Evolutionary conservation across 805 yeast species (phyloP), one percentile per base, ranked within the genome.

Genomic region (Blastobotrys terrestris): DNA sequence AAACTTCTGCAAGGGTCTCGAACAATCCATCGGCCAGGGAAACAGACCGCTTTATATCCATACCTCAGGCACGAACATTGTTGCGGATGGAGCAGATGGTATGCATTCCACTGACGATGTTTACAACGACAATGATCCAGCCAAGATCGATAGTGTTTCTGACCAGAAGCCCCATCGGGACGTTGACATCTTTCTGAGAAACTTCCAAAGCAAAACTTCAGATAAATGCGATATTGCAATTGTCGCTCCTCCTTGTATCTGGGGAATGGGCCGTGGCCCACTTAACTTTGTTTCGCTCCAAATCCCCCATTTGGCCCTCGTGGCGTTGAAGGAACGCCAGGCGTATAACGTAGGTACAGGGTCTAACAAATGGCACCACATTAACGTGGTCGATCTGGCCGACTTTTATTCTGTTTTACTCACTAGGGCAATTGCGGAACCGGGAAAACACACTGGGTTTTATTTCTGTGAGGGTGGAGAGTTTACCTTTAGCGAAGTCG

Each of bases 221-320:
- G 46, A 11, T 19, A 31, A 57, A n/a, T 41, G 47, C 4, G 55
- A 55, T 11, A 31, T 53, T 6, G 45, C 42, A n/a, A 50, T 57
- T n/a, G 44, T 57, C 39, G 54, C 56, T 14, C 60, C 60, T 14
- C 58, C 60, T n/a, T 55, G 58, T 11, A 57, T 57, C 44, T 57
- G 60, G 60, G 60, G 60, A n/a, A 6, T 53, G 8, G 60, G 60
- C n/a, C 48, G 51, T 16, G 60, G 60, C 39, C 58, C 60, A 6
- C 58, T 44, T 26, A 22, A 46, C 19, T 19, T 53, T 19, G n/a
- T 42, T 2, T 55, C 60, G 13, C 11, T 26, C 8, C 60, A 57
- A 44, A 39, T 57, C 16, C 58, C 60, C 7, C 11, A 20, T 15
- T 40, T 52, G 39, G 47, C 44, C 42, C 46, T 45, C 3, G 15